phyloP scores from a whole-genome alignment of 257 asterid species.

The Fraxinus anomala region DNA sequence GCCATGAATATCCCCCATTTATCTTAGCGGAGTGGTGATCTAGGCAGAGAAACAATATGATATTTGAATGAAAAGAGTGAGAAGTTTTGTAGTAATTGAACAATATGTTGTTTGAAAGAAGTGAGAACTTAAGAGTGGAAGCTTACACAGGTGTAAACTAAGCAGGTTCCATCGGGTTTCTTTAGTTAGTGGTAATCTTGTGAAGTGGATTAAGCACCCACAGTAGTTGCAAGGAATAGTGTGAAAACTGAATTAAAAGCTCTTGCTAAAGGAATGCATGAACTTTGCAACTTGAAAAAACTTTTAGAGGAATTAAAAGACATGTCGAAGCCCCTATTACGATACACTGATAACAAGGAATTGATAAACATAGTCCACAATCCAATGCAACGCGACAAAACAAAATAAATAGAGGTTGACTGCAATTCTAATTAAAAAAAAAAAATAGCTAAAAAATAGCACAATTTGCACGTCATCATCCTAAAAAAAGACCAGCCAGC shows the following conservation, averaged over 20 bases:
- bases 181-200: background rate
- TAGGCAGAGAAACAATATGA: background rate
- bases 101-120: background rate
- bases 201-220: background rate
- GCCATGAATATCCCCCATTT: too few relatives aligned
- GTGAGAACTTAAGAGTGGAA: too few relatives aligned
- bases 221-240: background rate
- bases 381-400: background rate
- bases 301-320: background rate
- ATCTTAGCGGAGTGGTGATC: background rate
- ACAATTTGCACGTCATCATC: background rate
- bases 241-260: background rate
- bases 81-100: background rate
- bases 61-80: background rate
- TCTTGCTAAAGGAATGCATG: background rate
- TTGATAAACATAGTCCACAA: background rate
- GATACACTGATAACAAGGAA: background rate
- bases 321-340: background rate
- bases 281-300: background rate
- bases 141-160: too few relatives aligned
- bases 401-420: background rate
- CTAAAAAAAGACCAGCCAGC: background rate
- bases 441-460: background rate
- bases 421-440: background rate
- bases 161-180: too few relatives aligned